These are phyloP conservation scores for Cenchrus americanus DNA, from an alignment of 176 grass and related monocot species.

Conservation along the genomic window DNA sequence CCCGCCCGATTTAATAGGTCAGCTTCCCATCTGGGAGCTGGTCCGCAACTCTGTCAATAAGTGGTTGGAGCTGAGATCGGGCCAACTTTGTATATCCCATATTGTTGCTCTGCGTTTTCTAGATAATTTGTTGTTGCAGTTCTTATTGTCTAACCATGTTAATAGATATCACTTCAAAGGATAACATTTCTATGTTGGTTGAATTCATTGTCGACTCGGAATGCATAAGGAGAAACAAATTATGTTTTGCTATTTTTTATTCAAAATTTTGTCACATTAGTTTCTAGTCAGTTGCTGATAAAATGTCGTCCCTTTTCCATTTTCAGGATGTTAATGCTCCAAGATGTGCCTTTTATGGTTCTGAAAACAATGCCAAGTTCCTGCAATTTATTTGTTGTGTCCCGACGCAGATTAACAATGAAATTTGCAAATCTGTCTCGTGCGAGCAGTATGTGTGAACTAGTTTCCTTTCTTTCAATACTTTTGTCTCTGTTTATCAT, in stretches of 20 bases:
- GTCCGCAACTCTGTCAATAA: too few species aligned
- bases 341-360: conserved; percentile 56
- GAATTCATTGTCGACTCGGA: conserved; percentile 14
- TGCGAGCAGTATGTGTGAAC: conserved; percentile 49
- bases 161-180: neutral
- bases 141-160: neutral
- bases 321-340: conserved; percentile 70
- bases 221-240: neutral
- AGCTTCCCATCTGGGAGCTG: too few species aligned
- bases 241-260: neutral
- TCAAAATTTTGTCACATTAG: neutral
- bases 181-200: neutral
- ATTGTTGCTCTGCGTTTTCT: neutral
- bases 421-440: conserved; percentile 58
- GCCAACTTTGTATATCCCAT: neutral
- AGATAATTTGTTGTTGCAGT: neutral
- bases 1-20: too few species aligned
- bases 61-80: too few species aligned
- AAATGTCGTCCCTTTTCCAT: conserved; percentile 35
- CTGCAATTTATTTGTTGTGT: conserved; percentile 85
- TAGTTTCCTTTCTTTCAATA: conserved; percentile 32
- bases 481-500: conserved; percentile 24
- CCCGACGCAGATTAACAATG: conserved; percentile 55
- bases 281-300: neutral
- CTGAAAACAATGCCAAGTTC: conserved; percentile 62